Evolutionary conservation across 768 basidiomycete genomes (phyloP).

Genomic region (Gymnopilus junonius): DNA sequence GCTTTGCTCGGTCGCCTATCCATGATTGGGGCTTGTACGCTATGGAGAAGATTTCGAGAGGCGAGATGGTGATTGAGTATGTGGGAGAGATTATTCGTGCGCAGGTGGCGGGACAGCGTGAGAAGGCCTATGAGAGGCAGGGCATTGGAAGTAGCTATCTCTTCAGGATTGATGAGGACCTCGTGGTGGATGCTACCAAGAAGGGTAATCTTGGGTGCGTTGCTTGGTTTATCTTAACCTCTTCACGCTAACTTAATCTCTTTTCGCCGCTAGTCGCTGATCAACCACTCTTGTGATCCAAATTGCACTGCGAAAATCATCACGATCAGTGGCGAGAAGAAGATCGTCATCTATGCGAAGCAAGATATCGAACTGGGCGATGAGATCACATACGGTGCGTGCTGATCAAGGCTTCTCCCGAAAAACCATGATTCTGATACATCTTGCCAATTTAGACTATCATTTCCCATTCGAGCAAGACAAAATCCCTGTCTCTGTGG

Average conservation of each 20-base stretch:
- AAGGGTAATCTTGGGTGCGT: constrained; percentile 97
- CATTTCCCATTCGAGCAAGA: constrained; percentile 99
- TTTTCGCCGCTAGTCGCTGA: constrained; percentile 70
- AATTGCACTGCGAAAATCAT: constrained; percentile 92
- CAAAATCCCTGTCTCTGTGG: constrained; percentile 94
- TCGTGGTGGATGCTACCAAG: constrained; percentile 99
- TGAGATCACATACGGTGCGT: constrained; percentile 94
- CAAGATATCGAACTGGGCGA: constrained; percentile 95
- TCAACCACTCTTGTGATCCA: constrained; percentile 98
- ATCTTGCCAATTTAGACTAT: constrained; percentile 66
- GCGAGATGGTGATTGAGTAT: constrained; percentile 99
- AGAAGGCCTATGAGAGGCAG: constrained; percentile 95
- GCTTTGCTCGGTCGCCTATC: constrained; percentile 93
- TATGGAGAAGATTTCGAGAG: constrained; percentile 90
- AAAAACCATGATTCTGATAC: neutral
- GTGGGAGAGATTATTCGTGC: constrained; percentile 97
- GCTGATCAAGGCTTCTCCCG: neutral
- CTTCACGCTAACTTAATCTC: constrained; percentile 11
- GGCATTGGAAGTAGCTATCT: constrained; percentile 98
- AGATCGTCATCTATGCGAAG: constrained; percentile 99
- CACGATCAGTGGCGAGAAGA: constrained; percentile 90
- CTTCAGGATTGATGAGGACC: constrained; percentile 96
- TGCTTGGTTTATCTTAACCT: constrained; percentile 10
- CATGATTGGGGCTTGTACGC: constrained; percentile 99
- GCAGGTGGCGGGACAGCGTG: constrained; percentile 94